Evolutionary conservation across 192 early-diverging fungal species (phyloP).

Genomic region (Coemansia sp.): DNA sequence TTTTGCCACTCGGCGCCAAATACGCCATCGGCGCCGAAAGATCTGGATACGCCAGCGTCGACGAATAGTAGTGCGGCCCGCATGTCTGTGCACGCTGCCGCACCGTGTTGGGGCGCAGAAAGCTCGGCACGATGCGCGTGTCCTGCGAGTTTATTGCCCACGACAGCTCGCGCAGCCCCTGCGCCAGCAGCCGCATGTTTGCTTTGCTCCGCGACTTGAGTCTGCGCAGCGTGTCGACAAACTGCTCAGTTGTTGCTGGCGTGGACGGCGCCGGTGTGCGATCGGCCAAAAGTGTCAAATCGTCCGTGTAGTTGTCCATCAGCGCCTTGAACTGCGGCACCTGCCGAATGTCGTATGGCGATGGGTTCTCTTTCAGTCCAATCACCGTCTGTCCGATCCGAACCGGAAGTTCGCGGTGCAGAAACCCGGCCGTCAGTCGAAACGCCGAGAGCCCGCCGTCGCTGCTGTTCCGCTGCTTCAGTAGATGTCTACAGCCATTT

Average conservation of each 20-base stretch:
- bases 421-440: conserved; percentile 52
- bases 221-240: conserved; percentile 37
- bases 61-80: conserved; percentile 27
- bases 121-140: conserved; percentile 26
- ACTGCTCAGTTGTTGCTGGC: conserved; percentile 38
- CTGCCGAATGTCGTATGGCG: conserved; percentile 45
- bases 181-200: conserved; percentile 41
- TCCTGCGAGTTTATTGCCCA: conserved; percentile 42
- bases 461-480: conserved; percentile 46
- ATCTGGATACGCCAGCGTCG: conserved; percentile 39
- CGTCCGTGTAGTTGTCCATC: conserved; percentile 53
- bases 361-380: conserved; percentile 47
- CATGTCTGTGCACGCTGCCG: background rate
- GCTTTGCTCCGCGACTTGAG: conserved; percentile 34
- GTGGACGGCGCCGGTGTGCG: conserved; percentile 26
- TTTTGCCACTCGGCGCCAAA: conserved; percentile 45
- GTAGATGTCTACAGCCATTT: conserved; percentile 15
- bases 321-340: conserved; percentile 52
- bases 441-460: conserved; percentile 42
- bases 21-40: conserved; percentile 48
- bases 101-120: conserved; percentile 16
- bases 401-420: conserved; percentile 58
- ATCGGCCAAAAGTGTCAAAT: conserved; percentile 48
- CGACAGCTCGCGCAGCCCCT: conserved; percentile 47
- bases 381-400: conserved; percentile 57